Percentiles rank a stretch among this genome's conserved stretches.
These are phyloP conservation scores for Whalleya microplaca DNA, from an alignment of 2,329 filamentous ascomycete genomes.

Conservation along the genomic window DNA sequence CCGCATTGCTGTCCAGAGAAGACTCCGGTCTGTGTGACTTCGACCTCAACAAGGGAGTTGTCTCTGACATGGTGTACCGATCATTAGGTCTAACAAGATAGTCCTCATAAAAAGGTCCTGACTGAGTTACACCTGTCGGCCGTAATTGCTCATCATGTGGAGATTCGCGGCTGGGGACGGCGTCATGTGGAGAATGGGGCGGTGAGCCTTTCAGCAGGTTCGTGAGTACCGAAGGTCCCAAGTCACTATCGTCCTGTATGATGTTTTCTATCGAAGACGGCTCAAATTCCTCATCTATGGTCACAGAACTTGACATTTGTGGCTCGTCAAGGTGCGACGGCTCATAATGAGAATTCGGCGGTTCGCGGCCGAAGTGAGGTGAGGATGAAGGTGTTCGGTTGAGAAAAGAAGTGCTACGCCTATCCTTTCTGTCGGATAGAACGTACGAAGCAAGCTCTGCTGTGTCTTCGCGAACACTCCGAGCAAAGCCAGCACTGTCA, in stretches of 20 bases:
- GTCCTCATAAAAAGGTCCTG: slow-evolving; percentile 6
- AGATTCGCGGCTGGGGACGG: background rate
- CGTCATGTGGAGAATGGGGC: slow-evolving; percentile 39
- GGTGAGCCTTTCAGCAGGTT: slow-evolving; percentile 56
- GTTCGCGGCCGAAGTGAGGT: slow-evolving; percentile 33
- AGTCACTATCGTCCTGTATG: slow-evolving; percentile 22
- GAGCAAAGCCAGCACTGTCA: slow-evolving; percentile 75
- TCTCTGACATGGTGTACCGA: slow-evolving; percentile 39
- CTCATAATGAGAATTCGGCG: slow-evolving; percentile 34
- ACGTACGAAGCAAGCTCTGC: slow-evolving; percentile 85
- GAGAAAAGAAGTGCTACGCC: slow-evolving; percentile 51
- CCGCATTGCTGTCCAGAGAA: slow-evolving; percentile 34
- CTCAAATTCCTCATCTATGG: slow-evolving; percentile 37
- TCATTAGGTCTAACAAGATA: background rate
- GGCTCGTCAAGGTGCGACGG: slow-evolving; percentile 26
- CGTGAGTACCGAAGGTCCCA: slow-evolving; percentile 43
- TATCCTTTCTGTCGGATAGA: slow-evolving; percentile 64
- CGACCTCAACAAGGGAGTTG: slow-evolving; percentile 51
- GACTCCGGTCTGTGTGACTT: slow-evolving; percentile 37
- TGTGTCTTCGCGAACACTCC: slow-evolving; percentile 82
- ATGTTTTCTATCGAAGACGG: slow-evolving; percentile 30
- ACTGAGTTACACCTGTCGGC: slow-evolving; percentile 12
- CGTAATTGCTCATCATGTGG: slow-evolving; percentile 4
- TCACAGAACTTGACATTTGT: slow-evolving; percentile 20
- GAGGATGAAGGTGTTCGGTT: slow-evolving; percentile 42